Conservation (phyloP, 768 basidiomycete species). For the Naganishia friedmannii region DNA sequence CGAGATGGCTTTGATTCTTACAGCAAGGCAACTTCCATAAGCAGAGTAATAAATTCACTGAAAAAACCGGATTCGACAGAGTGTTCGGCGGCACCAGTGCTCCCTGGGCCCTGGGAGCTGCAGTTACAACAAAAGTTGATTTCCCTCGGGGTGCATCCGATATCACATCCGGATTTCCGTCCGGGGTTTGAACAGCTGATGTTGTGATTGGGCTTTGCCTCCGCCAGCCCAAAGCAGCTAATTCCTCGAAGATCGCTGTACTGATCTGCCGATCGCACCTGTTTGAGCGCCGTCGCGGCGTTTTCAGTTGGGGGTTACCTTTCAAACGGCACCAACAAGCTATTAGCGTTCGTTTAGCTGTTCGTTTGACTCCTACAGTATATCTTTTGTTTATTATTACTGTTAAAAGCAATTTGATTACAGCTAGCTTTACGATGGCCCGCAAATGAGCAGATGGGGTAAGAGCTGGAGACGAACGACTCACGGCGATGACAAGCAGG, state of each 20-base stretch:
- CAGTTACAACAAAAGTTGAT: no score
- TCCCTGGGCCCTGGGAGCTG: no score
- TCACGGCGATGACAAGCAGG: not conserved
- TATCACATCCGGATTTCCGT: not conserved
- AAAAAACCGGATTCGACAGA: no score
- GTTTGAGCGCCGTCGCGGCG: not conserved
- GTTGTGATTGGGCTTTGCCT: not conserved
- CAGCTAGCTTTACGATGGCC: not conserved
- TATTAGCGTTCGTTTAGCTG: not conserved
- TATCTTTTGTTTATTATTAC: not conserved
- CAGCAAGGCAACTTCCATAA: no score
- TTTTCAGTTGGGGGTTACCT: no score
- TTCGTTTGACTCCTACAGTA: no score
- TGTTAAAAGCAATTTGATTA: not conserved
- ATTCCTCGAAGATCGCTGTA: not conserved
- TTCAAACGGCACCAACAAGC: no score
- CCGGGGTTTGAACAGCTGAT: not conserved
- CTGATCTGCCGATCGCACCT: slow-evolving; percentile 1
- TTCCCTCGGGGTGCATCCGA: no score
- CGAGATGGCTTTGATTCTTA: no score
- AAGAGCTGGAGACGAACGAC: not conserved
- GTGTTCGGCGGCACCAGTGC: no score
- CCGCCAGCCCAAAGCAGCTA: not conserved
- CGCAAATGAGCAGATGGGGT: not conserved
- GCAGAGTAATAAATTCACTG: no score